phyloP scores from a whole-genome alignment of 2,329 filamentous ascomycete species.

The Botrytis fragariae region DNA sequence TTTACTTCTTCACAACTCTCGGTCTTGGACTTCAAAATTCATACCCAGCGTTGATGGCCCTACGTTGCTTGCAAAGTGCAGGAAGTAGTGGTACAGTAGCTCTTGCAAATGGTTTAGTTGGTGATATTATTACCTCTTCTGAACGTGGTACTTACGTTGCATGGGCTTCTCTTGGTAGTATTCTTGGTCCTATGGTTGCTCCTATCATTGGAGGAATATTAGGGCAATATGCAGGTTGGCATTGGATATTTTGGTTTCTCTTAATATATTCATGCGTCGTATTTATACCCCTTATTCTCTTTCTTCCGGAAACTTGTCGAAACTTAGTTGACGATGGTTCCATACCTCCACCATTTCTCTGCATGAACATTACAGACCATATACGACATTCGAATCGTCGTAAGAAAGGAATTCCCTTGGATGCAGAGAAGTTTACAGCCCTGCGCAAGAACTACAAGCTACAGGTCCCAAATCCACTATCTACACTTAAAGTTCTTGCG shows the following conservation, averaged over 20 bases:
- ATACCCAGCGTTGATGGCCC: neutral
- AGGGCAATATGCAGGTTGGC: neutral
- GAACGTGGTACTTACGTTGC: neutral
- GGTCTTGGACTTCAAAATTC: neutral
- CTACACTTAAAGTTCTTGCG: constrained; percentile 43
- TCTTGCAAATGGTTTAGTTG: neutral
- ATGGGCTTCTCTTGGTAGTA: neutral
- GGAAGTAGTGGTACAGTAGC: neutral
- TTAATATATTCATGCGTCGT: constrained; percentile 2
- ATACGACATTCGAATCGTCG: constrained; percentile 25
- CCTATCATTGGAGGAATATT: neutral
- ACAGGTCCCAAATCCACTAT: constrained; percentile 42
- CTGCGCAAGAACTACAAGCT: constrained; percentile 36
- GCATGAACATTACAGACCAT: constrained; percentile 51
- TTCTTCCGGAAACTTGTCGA: constrained; percentile 30
- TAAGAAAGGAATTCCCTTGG: constrained; percentile 20
- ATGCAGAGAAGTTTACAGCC: constrained; percentile 31
- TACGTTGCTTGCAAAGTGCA: neutral
- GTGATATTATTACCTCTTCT: neutral
- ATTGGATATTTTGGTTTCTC: neutral
- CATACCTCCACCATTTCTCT: constrained; percentile 53
- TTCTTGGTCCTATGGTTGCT: neutral
- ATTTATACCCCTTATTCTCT: constrained; percentile 24
- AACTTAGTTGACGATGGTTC: constrained; percentile 40
- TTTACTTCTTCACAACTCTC: neutral